Percentiles rank a stretch among this genome's conserved stretches.
Conservation (phyloP, 805 yeast genomes). For the Metschnikowia reukaufii region DNA sequence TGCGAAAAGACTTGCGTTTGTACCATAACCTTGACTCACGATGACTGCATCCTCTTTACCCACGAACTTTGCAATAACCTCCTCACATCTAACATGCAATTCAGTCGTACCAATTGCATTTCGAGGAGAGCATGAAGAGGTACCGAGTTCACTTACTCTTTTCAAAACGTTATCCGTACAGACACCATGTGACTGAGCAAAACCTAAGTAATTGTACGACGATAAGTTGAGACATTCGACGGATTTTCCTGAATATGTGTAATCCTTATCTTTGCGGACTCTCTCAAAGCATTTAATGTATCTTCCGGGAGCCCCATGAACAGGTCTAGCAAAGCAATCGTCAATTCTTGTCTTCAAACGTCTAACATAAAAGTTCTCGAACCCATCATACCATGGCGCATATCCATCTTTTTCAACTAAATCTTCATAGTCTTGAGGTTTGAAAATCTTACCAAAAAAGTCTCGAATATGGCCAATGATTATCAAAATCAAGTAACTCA, state of each 20-base stretch:
- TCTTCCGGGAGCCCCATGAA: conserved; percentile 98
- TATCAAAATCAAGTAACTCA: conserved; percentile 80
- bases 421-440: conserved; percentile 62
- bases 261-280: conserved; percentile 60
- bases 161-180: conserved; percentile 80
- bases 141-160: conserved; percentile 66
- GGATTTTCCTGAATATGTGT: conserved; percentile 73
- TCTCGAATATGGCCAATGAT: conserved; percentile 90
- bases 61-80: conserved; percentile 74
- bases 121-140: conserved; percentile 78
- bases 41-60: conserved; percentile 88
- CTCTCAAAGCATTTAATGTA: conserved; percentile 80
- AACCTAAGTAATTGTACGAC: conserved; percentile 92
- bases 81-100: conserved; percentile 73
- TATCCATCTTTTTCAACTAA: conserved; percentile 80
- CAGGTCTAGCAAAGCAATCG: conserved; percentile 94
- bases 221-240: conserved; percentile 81
- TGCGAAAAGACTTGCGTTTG: conserved; percentile 85
- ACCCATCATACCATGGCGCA: conserved; percentile 94
- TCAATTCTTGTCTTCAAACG: conserved; percentile 87
- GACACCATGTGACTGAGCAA: conserved; percentile 90
- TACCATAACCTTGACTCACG: conserved; percentile 94
- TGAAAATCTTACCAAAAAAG: conserved; percentile 75
- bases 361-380: conserved; percentile 91
- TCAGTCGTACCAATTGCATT: conserved; percentile 72